These are phyloP conservation scores for Cadophora luteo-olivacea DNA, from an alignment of 2,329 filamentous ascomycete species.

Conservation along the genomic window DNA sequence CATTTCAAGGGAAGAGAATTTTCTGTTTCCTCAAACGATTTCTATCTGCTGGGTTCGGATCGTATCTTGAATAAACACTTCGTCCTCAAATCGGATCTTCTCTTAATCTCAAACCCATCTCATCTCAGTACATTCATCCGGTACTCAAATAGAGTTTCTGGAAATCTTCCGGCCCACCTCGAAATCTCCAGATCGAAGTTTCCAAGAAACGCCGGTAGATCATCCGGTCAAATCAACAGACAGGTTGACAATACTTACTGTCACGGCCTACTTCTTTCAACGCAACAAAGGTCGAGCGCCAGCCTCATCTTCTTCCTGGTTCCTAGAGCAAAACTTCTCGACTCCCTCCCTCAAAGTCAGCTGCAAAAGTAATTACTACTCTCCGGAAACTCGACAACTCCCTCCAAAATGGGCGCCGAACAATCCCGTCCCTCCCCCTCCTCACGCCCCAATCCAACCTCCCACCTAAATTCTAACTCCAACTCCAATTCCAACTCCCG, in stretches of 20 bases:
- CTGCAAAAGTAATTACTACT: background rate
- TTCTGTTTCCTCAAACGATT: background rate
- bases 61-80: background rate
- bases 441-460: no score
- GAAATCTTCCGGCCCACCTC: background rate
- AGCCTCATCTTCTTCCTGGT: background rate
- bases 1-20: background rate
- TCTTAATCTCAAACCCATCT: background rate
- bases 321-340: background rate
- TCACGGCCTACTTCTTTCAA: background rate
- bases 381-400: background rate
- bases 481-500: background rate
- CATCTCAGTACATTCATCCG: background rate
- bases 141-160: background rate
- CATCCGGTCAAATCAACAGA: background rate
- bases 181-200: background rate
- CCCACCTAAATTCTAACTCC: background rate
- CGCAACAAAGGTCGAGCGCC: background rate
- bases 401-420: slow-evolving; percentile 3
- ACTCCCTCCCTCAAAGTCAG: background rate
- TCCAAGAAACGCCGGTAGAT: background rate
- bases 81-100: background rate
- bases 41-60: background rate
- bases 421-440: background rate
- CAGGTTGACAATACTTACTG: background rate